A percentile compares a stretch with the other conserved stretches of the same genome.
Conservation (phyloP, 768 basidiomycete species). For the Sporobolomyces phaffii region DNA sequence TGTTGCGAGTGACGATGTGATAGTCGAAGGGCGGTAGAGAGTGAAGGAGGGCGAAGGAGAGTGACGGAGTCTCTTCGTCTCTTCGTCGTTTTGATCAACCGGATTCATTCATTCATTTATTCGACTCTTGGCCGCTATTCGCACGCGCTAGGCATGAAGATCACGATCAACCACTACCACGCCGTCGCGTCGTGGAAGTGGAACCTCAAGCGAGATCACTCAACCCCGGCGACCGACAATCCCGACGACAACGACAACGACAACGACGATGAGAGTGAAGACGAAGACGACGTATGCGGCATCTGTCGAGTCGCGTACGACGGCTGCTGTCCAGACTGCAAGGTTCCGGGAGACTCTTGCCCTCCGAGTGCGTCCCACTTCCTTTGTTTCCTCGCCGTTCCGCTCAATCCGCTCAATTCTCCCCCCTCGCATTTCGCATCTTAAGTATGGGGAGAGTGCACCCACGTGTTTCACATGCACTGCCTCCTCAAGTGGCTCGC, state of each 20-base stretch:
- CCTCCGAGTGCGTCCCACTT: constrained; percentile 63
- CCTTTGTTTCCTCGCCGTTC: background rate
- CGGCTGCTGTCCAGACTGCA: constrained; percentile 91
- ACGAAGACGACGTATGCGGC: constrained; percentile 66
- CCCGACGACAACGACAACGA: constrained; percentile 30
- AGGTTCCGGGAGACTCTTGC: constrained; percentile 93
- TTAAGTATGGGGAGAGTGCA: constrained; percentile 96
- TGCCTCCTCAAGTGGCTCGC: constrained; percentile 94
- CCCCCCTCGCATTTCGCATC: background rate
- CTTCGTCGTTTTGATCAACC: too few relatives aligned
- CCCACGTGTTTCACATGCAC: constrained; percentile 97
- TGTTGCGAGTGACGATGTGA: too few relatives aligned
- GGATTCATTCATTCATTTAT: too few relatives aligned
- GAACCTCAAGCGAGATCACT: constrained; percentile 52
- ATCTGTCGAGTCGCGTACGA: constrained; percentile 90
- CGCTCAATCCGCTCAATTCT: background rate
- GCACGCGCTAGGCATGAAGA: constrained; percentile 56
- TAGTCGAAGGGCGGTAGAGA: too few relatives aligned
- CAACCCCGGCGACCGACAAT: background rate
- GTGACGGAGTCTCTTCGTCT: too few relatives aligned
- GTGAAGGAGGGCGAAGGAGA: too few relatives aligned
- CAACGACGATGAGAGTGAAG: constrained; percentile 45
- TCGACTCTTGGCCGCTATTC: too few relatives aligned
- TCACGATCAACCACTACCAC: constrained; percentile 74
- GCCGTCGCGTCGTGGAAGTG: constrained; percentile 85